phyloP scores from a whole-genome alignment of 345 rosid genomes.

The Murraya koenigii region DNA sequence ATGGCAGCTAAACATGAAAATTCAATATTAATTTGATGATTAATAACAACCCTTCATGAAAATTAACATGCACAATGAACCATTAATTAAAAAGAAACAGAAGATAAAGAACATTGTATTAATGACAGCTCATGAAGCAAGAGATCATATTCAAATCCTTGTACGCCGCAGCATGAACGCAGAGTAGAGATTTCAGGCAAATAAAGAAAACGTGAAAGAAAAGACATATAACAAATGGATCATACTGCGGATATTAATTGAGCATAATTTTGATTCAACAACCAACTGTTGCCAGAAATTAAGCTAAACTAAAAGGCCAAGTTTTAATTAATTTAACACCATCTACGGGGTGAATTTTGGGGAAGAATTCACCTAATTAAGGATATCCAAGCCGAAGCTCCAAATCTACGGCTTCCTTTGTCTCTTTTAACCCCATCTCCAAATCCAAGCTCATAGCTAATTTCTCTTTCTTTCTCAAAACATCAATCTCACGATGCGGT shows the following conservation, averaged over 20 bases:
- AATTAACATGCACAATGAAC: background rate
- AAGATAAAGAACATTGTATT: background rate
- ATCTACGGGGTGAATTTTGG: background rate
- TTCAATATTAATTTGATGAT: background rate
- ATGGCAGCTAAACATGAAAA: slow-evolving; percentile 2
- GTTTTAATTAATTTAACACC: background rate
- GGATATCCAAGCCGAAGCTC: slow-evolving; percentile 67
- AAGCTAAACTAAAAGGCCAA: background rate
- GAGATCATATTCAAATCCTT: background rate
- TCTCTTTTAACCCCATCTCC: slow-evolving; percentile 41
- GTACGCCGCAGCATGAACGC: background rate
- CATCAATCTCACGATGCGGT: slow-evolving; percentile 21
- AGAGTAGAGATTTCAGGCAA: background rate
- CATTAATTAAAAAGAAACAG: background rate
- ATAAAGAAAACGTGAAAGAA: no score
- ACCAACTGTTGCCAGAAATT: background rate
- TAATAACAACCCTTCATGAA: background rate
- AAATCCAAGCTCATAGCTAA: slow-evolving; percentile 39
- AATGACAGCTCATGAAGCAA: background rate
- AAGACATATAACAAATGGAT: no score
- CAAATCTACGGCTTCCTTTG: slow-evolving; percentile 54
- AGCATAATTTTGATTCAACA: background rate
- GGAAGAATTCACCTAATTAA: slow-evolving; percentile 13
- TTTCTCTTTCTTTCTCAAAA: slow-evolving; percentile 26
- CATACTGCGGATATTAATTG: no score